Evolutionary conservation across 2,329 filamentous ascomycete genomes (phyloP).

Genomic region (Sclerotinia glacialis): DNA sequence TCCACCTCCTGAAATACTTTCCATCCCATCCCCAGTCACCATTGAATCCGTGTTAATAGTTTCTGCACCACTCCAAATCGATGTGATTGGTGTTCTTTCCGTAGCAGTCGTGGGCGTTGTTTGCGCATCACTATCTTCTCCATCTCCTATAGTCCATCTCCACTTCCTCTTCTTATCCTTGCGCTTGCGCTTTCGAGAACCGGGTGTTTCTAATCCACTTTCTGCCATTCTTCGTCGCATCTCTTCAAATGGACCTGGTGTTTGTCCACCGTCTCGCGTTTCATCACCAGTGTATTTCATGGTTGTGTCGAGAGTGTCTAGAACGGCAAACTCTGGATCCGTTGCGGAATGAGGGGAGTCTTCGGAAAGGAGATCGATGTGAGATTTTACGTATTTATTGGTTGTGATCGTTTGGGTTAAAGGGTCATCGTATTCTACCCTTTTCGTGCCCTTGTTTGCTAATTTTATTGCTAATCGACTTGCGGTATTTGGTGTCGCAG

Average conservation of each 20-base stretch:
- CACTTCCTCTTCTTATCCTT: constrained; percentile 61
- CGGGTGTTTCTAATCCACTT: constrained; percentile 37
- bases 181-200: constrained; percentile 49
- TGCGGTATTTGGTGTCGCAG: constrained; percentile 52
- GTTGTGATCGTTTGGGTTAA: constrained; percentile 63
- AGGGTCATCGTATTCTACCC: constrained; percentile 61
- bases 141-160: constrained; percentile 60
- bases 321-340: constrained; percentile 35
- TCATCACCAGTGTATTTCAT: constrained; percentile 54
- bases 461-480: constrained; percentile 54
- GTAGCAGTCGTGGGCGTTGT: constrained; percentile 33
- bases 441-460: constrained; percentile 47
- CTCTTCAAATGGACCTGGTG: constrained; percentile 62
- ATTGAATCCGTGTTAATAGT: background rate
- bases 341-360: constrained; percentile 43
- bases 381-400: constrained; percentile 59
- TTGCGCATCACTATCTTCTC: constrained; percentile 37
- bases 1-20: background rate
- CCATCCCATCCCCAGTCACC: background rate
- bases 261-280: constrained; percentile 59
- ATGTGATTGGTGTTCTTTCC: constrained; percentile 30
- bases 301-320: constrained; percentile 49
- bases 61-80: constrained; percentile 29
- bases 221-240: constrained; percentile 57
- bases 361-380: constrained; percentile 60